phyloP scores from a whole-genome alignment of 2,329 filamentous ascomycete genomes.

The Aspergillus pseudotamarii region DNA sequence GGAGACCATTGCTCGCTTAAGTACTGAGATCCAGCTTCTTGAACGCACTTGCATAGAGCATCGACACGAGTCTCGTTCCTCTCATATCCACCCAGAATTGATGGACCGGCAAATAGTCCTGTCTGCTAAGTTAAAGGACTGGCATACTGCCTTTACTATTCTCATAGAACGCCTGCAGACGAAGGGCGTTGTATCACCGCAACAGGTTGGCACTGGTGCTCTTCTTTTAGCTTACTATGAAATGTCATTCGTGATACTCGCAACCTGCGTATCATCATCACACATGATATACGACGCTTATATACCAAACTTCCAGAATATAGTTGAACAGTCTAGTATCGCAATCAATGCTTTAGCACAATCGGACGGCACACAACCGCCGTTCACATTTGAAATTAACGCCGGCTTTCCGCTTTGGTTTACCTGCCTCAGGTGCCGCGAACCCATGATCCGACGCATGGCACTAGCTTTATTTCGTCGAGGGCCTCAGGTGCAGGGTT shows the following conservation, averaged over 20 bases:
- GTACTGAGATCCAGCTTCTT: slow-evolving; percentile 7
- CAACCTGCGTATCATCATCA: not conserved
- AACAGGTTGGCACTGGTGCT: not conserved
- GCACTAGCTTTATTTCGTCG: slow-evolving; percentile 7
- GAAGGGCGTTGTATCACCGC: not conserved
- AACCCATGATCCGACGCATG: slow-evolving; percentile 4
- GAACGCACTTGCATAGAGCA: slow-evolving; percentile 4
- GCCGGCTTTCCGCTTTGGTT: slow-evolving; percentile 9
- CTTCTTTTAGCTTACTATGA: slow-evolving; percentile 11
- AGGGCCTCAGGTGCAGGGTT: slow-evolving; percentile 10
- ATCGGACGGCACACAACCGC: slow-evolving; percentile 13
- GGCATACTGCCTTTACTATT: slow-evolving; percentile 4
- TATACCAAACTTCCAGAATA: slow-evolving; percentile 2
- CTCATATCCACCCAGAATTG: not conserved
- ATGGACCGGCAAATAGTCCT: not conserved
- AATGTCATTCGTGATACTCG: not conserved
- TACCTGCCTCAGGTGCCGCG: slow-evolving; percentile 11
- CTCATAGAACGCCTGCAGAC: not conserved
- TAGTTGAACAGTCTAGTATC: slow-evolving; percentile 10
- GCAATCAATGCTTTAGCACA: slow-evolving; percentile 5
- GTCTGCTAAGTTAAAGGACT: not conserved
- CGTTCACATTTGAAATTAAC: slow-evolving; percentile 15
- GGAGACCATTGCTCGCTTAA: not conserved
- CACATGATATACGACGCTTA: slow-evolving; percentile 5
- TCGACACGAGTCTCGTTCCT: not conserved